Percentiles rank a stretch among this genome's conserved stretches.
Evolutionary conservation across 495 filamentous ascomycete species (phyloP).

Genomic region (Trichoderma orchidacearum): DNA sequence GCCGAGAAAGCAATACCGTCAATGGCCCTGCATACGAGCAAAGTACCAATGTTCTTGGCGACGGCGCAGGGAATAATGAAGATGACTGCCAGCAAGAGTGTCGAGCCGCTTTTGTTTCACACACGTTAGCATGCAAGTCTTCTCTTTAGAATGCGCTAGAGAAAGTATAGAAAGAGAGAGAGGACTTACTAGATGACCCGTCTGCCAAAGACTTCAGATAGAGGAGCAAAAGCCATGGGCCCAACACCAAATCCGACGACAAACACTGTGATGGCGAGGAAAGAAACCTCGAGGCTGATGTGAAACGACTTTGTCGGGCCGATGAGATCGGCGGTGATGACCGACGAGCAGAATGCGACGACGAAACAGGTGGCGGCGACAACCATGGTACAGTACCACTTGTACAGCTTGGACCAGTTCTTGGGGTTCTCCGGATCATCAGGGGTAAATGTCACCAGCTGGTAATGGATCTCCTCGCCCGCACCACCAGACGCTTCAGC

Average conservation of each 20-base stretch:
- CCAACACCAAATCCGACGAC: conserved; percentile 71
- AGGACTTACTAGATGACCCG: conserved; percentile 44
- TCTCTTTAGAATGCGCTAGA: background rate
- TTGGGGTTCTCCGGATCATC: conserved; percentile 55
- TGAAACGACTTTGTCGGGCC: conserved; percentile 46
- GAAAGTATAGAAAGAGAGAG: background rate
- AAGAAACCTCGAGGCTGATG: conserved; percentile 50
- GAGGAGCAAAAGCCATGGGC: conserved; percentile 71
- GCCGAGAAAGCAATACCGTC: conserved; percentile 74
- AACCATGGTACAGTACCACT: conserved; percentile 58
- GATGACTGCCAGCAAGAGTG: conserved; percentile 51
- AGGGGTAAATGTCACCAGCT: conserved; percentile 58
- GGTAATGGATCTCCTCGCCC: conserved; percentile 43
- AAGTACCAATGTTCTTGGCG: conserved; percentile 56
- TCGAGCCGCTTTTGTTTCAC: conserved; percentile 27
- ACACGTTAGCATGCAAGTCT: background rate
- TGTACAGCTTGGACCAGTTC: conserved; percentile 50
- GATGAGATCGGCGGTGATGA: conserved; percentile 54
- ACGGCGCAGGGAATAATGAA: conserved; percentile 71
- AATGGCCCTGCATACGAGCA: conserved; percentile 58
- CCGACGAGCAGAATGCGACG: conserved; percentile 47
- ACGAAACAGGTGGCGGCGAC: conserved; percentile 51
- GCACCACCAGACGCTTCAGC: background rate
- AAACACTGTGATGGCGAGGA: conserved; percentile 58
- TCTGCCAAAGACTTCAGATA: conserved; percentile 60